Evolutionary conservation across 805 yeast genomes (phyloP), one percentile per base, ranked within the genome.

Genomic region (Wickerhamiella musiphila): DNA sequence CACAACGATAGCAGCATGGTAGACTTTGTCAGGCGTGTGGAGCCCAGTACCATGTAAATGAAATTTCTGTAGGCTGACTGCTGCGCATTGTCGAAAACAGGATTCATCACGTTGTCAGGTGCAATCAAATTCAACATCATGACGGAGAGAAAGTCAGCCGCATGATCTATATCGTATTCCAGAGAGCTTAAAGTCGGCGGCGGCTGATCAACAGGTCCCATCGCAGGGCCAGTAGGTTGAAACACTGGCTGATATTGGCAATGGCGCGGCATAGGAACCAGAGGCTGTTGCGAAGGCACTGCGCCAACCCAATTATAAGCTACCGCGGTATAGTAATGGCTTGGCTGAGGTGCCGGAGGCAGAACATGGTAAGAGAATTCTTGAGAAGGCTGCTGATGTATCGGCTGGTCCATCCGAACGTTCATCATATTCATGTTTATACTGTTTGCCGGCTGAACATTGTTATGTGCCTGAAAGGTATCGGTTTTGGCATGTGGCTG

Each of bases 11-110:
- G 62, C 21, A 83, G 61, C 26, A 90, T 65, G 12, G 96, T 78
- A 2, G 82, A 68, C 41, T 73, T 68, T 19, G 95, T 93, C 44
- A 86, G 61, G 43, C 96, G 70, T 4, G 95, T 90, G 9, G 94
- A 92, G 35, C 73, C 65, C 38, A 86, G 60, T 2, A 86, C 84
- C 25, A 75, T 67, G 34, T 65, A 63, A 13, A 81, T 59, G 41
- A 70, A 70, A 37, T 60, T 58, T 44, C 65, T 69, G 52, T 78
- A 75, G 26, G 66, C 61, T 26, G 51, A 51, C 15, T 66, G 41
- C n/a, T 73, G 57, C 35, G 28, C 52, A 3, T 45, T 34, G 46
- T 26, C 42, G 38, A 23, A 41, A 35, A 36, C 37, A 21, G 33
- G 32, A 35, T 31, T 52, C n/a, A n/a, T n/a, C n/a, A n/a, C n/a